These are phyloP conservation scores for Cryphonectria japonica DNA, from an alignment of 2,329 filamentous ascomycete genomes.

Conservation along the genomic window DNA sequence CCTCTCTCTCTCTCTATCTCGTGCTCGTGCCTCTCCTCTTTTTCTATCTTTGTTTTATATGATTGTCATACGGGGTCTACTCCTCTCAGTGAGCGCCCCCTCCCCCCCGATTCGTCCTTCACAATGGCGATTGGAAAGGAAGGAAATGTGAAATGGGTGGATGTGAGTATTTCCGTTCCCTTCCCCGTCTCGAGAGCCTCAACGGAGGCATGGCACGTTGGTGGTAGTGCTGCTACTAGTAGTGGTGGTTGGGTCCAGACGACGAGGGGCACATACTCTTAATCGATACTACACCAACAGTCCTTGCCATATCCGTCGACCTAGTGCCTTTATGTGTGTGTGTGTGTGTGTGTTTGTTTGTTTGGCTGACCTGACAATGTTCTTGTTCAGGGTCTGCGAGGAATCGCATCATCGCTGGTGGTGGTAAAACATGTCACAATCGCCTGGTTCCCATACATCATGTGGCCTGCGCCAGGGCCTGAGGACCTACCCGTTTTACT, in stretches of 20 bases:
- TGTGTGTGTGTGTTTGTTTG: constrained; percentile 42
- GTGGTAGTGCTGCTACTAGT: too few species aligned
- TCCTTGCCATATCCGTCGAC: background rate
- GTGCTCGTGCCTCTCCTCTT: background rate
- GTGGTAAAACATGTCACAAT: constrained; percentile 29
- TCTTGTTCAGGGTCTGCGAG: constrained; percentile 27
- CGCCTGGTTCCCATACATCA: constrained; percentile 28
- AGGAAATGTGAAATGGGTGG: constrained; percentile 31
- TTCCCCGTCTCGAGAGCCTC: background rate
- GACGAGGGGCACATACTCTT: background rate
- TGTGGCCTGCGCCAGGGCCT: constrained; percentile 26
- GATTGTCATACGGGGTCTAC: background rate
- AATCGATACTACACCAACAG: background rate
- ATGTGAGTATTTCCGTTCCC: constrained; percentile 20
- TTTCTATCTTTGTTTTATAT: background rate
- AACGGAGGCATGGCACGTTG: background rate
- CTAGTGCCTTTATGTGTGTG: constrained; percentile 51
- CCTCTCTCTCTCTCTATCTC: background rate
- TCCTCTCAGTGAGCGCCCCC: background rate
- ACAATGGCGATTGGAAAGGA: constrained; percentile 29
- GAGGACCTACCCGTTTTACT: constrained; percentile 23
- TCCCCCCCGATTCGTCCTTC: constrained; percentile 28
- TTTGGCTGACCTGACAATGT: constrained; percentile 43
- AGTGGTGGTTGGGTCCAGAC: too few species aligned
- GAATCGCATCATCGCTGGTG: constrained; percentile 30